Evolutionary conservation across 129 eudicot genomes (phyloP), one percentile per base, ranked within the genome.

Genomic region (Tagetes erecta): DNA sequence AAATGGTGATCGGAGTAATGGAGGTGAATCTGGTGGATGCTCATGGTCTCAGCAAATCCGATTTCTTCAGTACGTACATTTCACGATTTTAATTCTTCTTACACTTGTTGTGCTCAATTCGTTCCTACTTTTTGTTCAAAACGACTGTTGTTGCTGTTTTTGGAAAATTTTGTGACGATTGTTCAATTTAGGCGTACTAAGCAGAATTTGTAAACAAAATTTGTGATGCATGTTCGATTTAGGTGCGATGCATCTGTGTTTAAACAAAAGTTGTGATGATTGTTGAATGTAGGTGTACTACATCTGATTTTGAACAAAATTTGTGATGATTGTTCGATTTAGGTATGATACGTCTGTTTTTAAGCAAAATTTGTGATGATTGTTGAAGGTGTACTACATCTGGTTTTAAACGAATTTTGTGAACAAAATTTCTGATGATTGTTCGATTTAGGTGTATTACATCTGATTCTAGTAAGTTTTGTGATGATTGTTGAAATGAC

Each of bases 11-110:
- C 31, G 97, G 97, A 70, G 59, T 78, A 55, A 76, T 91, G 88
- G 95, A 91, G 86, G 95, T 91, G 73, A 70, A 65, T 3, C 70
- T 91, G 46, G 71, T 86, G 72, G 79, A 75, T 39, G 95, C 95
- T 40, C 82, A 46, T 58, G 92, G 91, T 64, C 95, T 91, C 80
- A 81, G 68, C 58, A 79, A 75, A 63, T 36, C 80, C 57, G 95
- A 86, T 50, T 65, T 91, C 67, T 56, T 88, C 10, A 81, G 97
- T 91, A 86, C 41, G 75, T 74, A 27, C 20, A 57, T 74, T 69
- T 47, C 67, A 53, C 7, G 5, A 1, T 8, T 57, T 13, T 30
- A 39, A 33, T 13, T 39, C 34, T 11, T 57, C 13, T 38, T 33
- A 3, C 5, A 14, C 62, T 67, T 52, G 27, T 0, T 53, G 10